Conservation (phyloP, 768 basidiomycete species). For the Hypholoma fasciculare region DNA sequence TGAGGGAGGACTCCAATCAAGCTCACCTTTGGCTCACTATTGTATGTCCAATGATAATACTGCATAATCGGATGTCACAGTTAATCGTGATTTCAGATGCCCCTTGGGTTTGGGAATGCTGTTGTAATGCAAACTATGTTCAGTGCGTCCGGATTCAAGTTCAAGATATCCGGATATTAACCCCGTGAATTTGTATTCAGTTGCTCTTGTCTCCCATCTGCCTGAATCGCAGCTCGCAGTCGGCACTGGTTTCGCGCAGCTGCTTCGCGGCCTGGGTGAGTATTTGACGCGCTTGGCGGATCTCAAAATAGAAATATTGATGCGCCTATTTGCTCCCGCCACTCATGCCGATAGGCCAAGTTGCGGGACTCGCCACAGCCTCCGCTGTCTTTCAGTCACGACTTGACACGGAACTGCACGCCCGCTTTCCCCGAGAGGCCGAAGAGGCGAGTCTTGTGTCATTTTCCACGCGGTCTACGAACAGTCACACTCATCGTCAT, state of each 20-base stretch:
- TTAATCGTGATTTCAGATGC: conserved; percentile 41
- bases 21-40: conserved; percentile 60
- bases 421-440: conserved; percentile 49
- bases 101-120: conserved; percentile 74
- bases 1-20: conserved; percentile 51
- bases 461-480: background rate
- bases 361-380: conserved; percentile 68
- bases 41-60: conserved; percentile 33
- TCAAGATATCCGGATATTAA: conserved; percentile 16
- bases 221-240: conserved; percentile 63
- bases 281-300: background rate
- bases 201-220: conserved; percentile 66
- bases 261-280: conserved; percentile 67
- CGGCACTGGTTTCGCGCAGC: conserved; percentile 67
- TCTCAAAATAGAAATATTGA: background rate
- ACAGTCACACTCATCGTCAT: background rate
- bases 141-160: conserved; percentile 36
- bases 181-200: conserved; percentile 35
- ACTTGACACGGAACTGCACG: conserved; percentile 52
- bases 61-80: background rate
- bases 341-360: conserved; percentile 48
- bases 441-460: conserved; percentile 43
- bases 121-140: conserved; percentile 72
- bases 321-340: background rate
- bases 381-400: conserved; percentile 67